Conservation (phyloP, 73 alveolate species). For the Paramecium octaurelia region DNA sequence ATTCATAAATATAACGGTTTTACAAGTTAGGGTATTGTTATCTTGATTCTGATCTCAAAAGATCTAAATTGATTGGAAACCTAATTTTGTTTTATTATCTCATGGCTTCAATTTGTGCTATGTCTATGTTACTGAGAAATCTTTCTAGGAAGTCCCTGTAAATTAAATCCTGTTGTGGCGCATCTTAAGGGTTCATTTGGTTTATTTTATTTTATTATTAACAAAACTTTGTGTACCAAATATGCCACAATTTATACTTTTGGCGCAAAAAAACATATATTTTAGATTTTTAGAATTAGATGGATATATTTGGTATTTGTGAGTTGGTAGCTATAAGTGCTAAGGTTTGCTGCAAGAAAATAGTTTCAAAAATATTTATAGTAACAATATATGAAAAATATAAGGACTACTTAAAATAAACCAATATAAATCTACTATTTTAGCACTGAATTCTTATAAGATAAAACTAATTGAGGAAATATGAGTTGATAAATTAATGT, state of each 20-base stretch:
- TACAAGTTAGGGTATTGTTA: conserved; percentile 26
- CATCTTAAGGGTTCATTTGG: not conserved
- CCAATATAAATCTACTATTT: not conserved
- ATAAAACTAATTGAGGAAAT: not conserved
- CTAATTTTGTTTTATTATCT: not conserved
- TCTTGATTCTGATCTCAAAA: not conserved
- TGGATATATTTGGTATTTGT: not conserved
- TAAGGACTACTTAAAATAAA: not conserved
- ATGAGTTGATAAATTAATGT: not conserved
- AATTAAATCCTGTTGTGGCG: not conserved
- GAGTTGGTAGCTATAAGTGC: not conserved
- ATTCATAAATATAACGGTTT: not conserved
- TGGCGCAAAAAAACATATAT: not conserved
- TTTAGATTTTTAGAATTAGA: not conserved
- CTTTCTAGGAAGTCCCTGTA: not conserved
- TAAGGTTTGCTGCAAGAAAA: not conserved
- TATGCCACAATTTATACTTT: not conserved
- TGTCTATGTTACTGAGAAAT: not conserved
- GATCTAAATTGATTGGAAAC: conserved; percentile 5
- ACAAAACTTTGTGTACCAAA: not conserved
- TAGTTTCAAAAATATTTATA: not conserved
- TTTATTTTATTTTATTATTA: not conserved
- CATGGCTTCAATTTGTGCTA: conserved; percentile 15
- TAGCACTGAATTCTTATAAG: not conserved
- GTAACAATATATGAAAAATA: not conserved